Base-by-base conservation (phyloP, 768 basidiomycete species). In the Tulasnella sp. region DNA sequence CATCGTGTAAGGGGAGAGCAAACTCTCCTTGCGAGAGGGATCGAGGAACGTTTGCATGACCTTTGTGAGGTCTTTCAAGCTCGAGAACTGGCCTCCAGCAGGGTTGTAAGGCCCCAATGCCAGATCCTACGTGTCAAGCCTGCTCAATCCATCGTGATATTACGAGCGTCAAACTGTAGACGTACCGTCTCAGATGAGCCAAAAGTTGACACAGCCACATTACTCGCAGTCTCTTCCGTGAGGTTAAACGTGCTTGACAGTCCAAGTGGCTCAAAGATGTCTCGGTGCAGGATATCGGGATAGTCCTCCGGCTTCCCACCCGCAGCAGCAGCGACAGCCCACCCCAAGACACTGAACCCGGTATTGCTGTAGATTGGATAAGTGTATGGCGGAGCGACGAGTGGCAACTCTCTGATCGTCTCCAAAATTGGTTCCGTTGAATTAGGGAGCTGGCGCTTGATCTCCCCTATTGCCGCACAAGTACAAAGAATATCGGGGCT, bases 41-140 rank as follows among this genome's bases (percentile, higher is more conserved):
- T 88, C 84, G 37, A 90, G 83, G 61, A 89, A 80, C 6, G 85
- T 84, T 75, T 86, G 85, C 84, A 87, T 87, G 69, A 88, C 73
- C 10, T 81, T 86, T 20, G 82, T 81, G 10, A 88, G 82, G 80
- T 90, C 89, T 0, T 84, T 81, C 18, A 90, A 83, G 0, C 88
- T 89, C 78, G 86, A 85, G 81, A 87, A 88, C 79, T 90, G 89
- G 1, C 88, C 89, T 1, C 86, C 88, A 2, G 86, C 81, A 3
- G 88, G 84, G 78, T 88, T 87, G 79, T 81, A 81, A 0, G 84
- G 81, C 72, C 82, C 78, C 77, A 88, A 85, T 75, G 84, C 83
- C 20, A 82, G 80, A 75, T 88, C 87, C 84, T 87, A 44, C 6
- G 32, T 29, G 11, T 32, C 9, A 77, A 39, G 15, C 40, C 61